Conservation (phyloP, 202 grass and related monocot species). For the Panicum hallii region DNA sequence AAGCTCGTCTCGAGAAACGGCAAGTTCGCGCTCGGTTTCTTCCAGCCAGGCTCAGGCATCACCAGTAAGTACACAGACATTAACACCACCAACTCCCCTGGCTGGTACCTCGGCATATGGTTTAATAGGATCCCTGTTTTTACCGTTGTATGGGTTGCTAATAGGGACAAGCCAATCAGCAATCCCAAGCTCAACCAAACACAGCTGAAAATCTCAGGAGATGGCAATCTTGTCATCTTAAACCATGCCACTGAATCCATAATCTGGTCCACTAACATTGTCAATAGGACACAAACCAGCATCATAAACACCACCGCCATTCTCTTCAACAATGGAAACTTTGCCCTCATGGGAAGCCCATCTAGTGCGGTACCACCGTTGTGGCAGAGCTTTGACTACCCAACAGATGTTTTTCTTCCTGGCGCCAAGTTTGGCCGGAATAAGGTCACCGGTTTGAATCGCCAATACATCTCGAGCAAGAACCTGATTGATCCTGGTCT, state of each 20-base stretch:
- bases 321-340: not conserved
- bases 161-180: not conserved
- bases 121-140: conserved; percentile 10
- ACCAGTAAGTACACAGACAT: not conserved
- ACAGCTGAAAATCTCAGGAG: not conserved
- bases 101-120: conserved; percentile 30
- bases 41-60: not conserved
- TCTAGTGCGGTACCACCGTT: not conserved
- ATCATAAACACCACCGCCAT: not conserved
- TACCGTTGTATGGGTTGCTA: conserved; percentile 8
- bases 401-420: not conserved
- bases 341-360: not conserved
- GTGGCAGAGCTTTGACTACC: conserved; percentile 9
- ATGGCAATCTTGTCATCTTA: not conserved
- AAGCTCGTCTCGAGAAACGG: conserved; percentile 44
- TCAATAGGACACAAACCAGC: not conserved
- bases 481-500: not conserved
- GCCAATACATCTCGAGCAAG: not conserved
- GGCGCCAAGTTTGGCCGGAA: not conserved
- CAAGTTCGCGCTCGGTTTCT: conserved; percentile 62
- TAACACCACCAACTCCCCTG: not conserved
- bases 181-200: not conserved
- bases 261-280: not conserved
- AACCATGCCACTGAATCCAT: not conserved
- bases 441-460: not conserved